Evolutionary conservation across 768 basidiomycete species (phyloP).

Genomic region (Naganishia kalamii): DNA sequence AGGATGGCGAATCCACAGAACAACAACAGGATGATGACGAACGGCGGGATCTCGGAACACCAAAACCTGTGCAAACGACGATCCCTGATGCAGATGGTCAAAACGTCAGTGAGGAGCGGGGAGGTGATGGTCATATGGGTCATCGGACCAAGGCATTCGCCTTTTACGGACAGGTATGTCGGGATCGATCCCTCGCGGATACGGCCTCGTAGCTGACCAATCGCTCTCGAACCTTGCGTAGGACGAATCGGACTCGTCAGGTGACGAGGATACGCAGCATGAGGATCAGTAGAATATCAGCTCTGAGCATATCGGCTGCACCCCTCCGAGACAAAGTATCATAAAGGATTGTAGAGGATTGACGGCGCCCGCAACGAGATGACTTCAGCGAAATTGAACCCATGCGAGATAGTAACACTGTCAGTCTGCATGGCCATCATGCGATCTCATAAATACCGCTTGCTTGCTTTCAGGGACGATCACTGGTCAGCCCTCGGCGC

Average conservation of each 20-base stretch:
- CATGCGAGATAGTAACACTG: too few relatives aligned
- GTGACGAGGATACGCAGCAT: background rate
- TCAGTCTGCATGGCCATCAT: too few relatives aligned
- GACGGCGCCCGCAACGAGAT: too few relatives aligned
- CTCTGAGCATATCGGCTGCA: too few relatives aligned
- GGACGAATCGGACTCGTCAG: constrained; percentile 12
- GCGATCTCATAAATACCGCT: too few relatives aligned
- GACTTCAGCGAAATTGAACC: too few relatives aligned
- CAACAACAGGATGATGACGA: background rate
- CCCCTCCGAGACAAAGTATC: too few relatives aligned
- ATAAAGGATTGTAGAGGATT: too few relatives aligned
- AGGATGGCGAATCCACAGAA: too few relatives aligned
- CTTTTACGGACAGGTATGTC: constrained; percentile 45
- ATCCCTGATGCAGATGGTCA: background rate
- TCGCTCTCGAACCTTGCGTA: background rate
- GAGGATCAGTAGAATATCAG: background rate
- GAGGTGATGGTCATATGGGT: background rate
- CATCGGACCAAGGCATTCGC: constrained; percentile 43
- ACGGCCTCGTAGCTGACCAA: background rate
- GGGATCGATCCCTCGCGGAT: background rate
- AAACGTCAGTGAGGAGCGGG: background rate
- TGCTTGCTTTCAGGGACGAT: too few relatives aligned
- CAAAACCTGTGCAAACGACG: background rate
- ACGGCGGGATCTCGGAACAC: background rate
- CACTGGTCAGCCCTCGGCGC: too few relatives aligned